Evolutionary conservation across 139 green algal species (phyloP), one percentile per base, ranked within the genome.

Genomic region (Closterium sp.): DNA sequence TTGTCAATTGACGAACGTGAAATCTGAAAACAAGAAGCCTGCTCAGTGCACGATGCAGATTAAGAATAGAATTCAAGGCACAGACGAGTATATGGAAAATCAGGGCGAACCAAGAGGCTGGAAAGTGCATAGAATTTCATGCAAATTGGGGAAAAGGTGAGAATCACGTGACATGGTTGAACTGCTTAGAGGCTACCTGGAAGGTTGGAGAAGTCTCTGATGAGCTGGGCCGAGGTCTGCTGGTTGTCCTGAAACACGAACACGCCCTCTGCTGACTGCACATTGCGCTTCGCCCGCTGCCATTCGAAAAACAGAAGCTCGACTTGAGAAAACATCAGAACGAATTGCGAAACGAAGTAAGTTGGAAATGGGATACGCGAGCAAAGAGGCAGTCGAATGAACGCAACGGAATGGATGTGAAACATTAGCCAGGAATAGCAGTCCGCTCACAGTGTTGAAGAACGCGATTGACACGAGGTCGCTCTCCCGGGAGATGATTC

Each of bases 231-330:
- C 4, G 91, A 93, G 2, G 55, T 33, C 30, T 43, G 23, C 88
- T 69, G 16, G 31, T 89, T 33, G 23, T 93, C 91, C 36, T 87
- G 30, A 23, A 93, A 35, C 31, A 93, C 88, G 76, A 55, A 93
- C 25, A 93, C 88, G 36, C 91, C 91, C 38, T 93, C 91, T 64
- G 30, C 34, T 0, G 90, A 30, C 31, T 93, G 91, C 38, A 93
- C 21, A 28, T 91, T 93, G 4, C 89, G 90, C 87, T 92, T 93
- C 36, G 93, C 87, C n/a, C 91, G 86, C 90, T 92, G 90, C 55
- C 23, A 76, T 76, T 76, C 25, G 55, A 76, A 28, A n/a, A 76
- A 66, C 38, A 66, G 38, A 66, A 66, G 38, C 19, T 66, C 19
- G 38, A 10, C n/a, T n/a, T n/a, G 31, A 84, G 32, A 81, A 33